A percentile compares a stretch with the other conserved stretches of the same genome.
Conservation (phyloP, 2,329 filamentous ascomycete genomes). For the Neurospora sp. region DNA sequence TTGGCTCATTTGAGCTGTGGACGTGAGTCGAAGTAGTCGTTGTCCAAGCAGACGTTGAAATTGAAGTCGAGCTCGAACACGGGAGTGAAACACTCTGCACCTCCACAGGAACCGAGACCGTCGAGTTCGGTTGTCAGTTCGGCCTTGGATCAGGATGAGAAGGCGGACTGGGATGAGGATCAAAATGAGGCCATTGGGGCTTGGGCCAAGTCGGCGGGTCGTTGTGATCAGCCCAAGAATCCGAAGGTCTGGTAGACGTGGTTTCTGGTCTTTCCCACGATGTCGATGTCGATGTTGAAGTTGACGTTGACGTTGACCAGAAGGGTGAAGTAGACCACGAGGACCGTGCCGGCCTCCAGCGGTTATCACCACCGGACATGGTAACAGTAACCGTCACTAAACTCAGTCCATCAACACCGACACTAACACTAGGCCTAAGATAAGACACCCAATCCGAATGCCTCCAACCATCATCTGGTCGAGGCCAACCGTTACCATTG, state of each 20-base stretch:
- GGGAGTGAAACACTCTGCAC: not conserved
- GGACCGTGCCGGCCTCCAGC: not conserved
- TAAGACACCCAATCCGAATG: not conserved
- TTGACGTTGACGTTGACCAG: not conserved
- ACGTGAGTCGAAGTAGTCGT: not conserved
- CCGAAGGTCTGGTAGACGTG: not conserved
- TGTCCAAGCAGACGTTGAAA: not conserved
- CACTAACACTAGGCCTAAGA: not conserved
- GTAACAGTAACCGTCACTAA: not conserved
- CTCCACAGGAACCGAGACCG: not conserved
- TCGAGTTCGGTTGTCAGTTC: not conserved
- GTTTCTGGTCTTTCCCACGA: not conserved
- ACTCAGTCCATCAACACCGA: rapidly evolving
- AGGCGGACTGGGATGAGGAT: not conserved
- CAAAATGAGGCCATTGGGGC: not conserved
- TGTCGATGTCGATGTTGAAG: not conserved
- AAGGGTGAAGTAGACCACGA: not conserved
- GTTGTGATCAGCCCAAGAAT: not conserved
- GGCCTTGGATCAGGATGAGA: not conserved
- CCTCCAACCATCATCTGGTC: not conserved
- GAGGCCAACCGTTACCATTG: not conserved
- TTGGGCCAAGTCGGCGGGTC: not conserved
- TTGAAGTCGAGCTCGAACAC: rapidly evolving
- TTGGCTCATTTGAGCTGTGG: not conserved
- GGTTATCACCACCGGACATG: not conserved